Evolutionary conservation across 2,329 filamentous ascomycete species (phyloP).

Genomic region (Tolypocladium cylindrosporum): DNA sequence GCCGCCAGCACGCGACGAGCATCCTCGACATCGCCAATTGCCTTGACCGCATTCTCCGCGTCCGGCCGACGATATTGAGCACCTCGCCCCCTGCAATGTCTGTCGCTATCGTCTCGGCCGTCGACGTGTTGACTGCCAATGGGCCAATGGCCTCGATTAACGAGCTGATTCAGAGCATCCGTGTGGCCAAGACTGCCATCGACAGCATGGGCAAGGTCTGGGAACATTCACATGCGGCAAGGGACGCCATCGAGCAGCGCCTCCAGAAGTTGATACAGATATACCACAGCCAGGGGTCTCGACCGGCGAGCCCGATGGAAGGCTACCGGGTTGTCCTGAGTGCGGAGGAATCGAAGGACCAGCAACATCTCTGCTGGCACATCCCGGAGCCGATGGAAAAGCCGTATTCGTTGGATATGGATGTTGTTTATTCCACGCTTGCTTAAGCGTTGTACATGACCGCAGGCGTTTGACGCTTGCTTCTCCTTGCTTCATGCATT

Average conservation of each 20-base stretch:
- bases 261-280: slow-evolving; percentile 23
- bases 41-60: slow-evolving; percentile 26
- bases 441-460: slow-evolving; percentile 8
- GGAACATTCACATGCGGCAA: slow-evolving; percentile 44
- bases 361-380: slow-evolving; percentile 21
- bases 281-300: slow-evolving; percentile 18
- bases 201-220: slow-evolving; percentile 48
- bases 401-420: slow-evolving; percentile 26
- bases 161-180: slow-evolving; percentile 42
- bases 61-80: slow-evolving; percentile 18
- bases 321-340: slow-evolving; percentile 20
- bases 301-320: slow-evolving; percentile 13
- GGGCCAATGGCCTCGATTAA: slow-evolving; percentile 41
- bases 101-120: slow-evolving; percentile 51
- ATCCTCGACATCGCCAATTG: slow-evolving; percentile 37
- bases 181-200: slow-evolving; percentile 41
- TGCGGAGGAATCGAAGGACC: slow-evolving; percentile 15
- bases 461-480: background rate
- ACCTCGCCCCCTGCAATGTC: slow-evolving; percentile 52
- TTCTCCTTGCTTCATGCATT: slow-evolving; percentile 6
- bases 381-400: slow-evolving; percentile 24
- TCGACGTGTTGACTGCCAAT: slow-evolving; percentile 56
- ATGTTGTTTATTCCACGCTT: slow-evolving; percentile 22
- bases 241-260: slow-evolving; percentile 32
- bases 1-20: slow-evolving; percentile 40